These are phyloP conservation scores for Solanum dulcamara DNA, from an alignment of 257 asterid species.

Conservation along the genomic window DNA sequence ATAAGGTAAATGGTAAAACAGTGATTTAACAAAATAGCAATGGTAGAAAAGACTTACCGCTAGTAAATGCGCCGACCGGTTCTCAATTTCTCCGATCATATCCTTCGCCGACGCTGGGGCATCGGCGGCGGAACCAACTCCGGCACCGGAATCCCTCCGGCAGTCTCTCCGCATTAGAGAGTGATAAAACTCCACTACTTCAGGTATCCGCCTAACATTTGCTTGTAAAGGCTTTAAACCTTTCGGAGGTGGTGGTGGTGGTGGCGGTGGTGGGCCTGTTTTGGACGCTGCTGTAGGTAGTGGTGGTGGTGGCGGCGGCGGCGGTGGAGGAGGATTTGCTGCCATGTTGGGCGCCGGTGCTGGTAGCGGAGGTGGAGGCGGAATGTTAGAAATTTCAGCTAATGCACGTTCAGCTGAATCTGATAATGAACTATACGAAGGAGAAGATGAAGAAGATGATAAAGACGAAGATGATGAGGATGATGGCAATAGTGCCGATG, in stretches of 20 bases:
- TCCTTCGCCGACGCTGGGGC: conserved; percentile 57
- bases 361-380: conserved; percentile 24
- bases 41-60: conserved; percentile 51
- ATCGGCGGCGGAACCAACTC: conserved; percentile 28
- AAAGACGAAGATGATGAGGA: conserved; percentile 9
- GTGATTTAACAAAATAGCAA: conserved; percentile 12
- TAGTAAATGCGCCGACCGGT: conserved; percentile 87
- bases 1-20: neutral
- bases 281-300: conserved; percentile 4
- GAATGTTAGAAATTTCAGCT: conserved; percentile 50
- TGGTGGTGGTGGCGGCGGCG: conserved; percentile 39
- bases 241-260: conserved; percentile 33
- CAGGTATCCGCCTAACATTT: conserved; percentile 81
- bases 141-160: conserved; percentile 52
- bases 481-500: conserved; percentile 36
- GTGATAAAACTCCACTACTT: conserved; percentile 93
- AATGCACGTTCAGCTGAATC: conserved; percentile 67
- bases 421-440: conserved; percentile 42
- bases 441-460: conserved; percentile 41
- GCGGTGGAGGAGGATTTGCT: conserved; percentile 35
- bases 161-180: conserved; percentile 85
- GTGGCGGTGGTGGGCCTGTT: conserved; percentile 13
- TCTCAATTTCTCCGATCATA: conserved; percentile 98
- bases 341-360: neutral
- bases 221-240: conserved; percentile 32